Base-by-base conservation (phyloP, 2,329 filamentous ascomycete genomes). In the Paraphaeosphaeria minitans region DNA sequence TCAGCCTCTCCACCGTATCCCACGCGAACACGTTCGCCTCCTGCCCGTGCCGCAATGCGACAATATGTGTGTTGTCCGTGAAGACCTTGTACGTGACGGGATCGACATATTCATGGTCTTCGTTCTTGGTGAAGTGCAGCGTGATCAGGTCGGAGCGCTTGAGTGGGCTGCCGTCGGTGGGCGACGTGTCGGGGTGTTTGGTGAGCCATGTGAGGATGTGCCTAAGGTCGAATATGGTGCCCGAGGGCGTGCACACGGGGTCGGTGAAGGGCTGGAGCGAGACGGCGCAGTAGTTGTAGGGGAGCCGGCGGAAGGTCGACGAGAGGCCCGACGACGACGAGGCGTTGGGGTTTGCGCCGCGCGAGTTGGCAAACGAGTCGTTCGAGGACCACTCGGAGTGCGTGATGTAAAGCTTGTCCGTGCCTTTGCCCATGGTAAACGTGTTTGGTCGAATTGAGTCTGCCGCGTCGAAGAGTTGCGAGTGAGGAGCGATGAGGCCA, bases 31-130 rank as follows among this genome's bases (percentile, higher is more conserved):
- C 95, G 78, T 99, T 99, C 94, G 58, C 93, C 94, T 56, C 84
- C 90, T 57, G 48, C 33, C 33, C 48, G 16, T 51, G 48, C 21
- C 87, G 85, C 63, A 99, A 83, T 16, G 93, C 94, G 47, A 98
- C 92, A 58, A 99, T 92, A 77, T 98, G 95, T 4, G 95, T 98
- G 77, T 98, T 98, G 76, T 99, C 93, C 48, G 95, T 99, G 71
- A 99, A 92, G 43, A 96, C 91, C 77, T 99, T 99, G 83, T 91
- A 98, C 0, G 93, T 97, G 48, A 99, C 94, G 0, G 95, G 96
- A 71, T 99, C 95, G 63, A 98, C 92, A 70, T 95, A 91, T 69
- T 98, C 95, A 54, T 87, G 90, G 61, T 93, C 90, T 54, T 93
- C 91, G 76, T 98, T 99, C 75, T 94, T 93, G 60, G 91, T 85